These are phyloP conservation scores for Betula pendula DNA, from an alignment of 306 rosid species.

Conservation along the genomic window DNA sequence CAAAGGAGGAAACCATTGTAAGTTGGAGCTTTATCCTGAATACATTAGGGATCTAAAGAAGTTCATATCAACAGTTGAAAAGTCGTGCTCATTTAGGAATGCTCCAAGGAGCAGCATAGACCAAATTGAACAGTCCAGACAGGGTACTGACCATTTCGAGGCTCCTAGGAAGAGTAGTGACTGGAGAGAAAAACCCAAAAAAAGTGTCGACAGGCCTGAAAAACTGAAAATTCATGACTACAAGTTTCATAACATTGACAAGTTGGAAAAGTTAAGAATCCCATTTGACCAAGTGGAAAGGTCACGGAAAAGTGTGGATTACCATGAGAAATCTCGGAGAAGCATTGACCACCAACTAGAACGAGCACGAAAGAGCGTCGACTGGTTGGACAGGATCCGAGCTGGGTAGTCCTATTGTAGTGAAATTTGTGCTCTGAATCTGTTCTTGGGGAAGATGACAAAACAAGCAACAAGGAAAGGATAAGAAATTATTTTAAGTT, in stretches of 20 bases:
- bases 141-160: constrained; percentile 60
- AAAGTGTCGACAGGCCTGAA: constrained; percentile 63
- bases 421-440: constrained; percentile 28
- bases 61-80: constrained; percentile 42
- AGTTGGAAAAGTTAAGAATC: constrained; percentile 57
- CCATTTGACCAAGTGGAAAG: constrained; percentile 68
- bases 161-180: constrained; percentile 77
- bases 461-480: constrained; percentile 36
- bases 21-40: constrained; percentile 80
- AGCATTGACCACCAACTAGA: constrained; percentile 77
- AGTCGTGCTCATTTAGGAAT: constrained; percentile 36
- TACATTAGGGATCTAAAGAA: constrained; percentile 65
- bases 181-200: constrained; percentile 74
- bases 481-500: constrained; percentile 38
- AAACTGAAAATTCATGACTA: constrained; percentile 54
- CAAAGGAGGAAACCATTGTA: constrained; percentile 90
- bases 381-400: constrained; percentile 85
- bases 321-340: constrained; percentile 70
- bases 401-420: constrained; percentile 41
- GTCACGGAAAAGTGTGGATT: constrained; percentile 72
- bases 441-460: constrained; percentile 37
- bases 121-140: constrained; percentile 54
- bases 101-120: constrained; percentile 66
- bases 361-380: constrained; percentile 73
- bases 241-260: constrained; percentile 55